These are phyloP conservation scores for Penicillium cinerascens DNA, from an alignment of 495 filamentous ascomycete genomes.

Conservation along the genomic window DNA sequence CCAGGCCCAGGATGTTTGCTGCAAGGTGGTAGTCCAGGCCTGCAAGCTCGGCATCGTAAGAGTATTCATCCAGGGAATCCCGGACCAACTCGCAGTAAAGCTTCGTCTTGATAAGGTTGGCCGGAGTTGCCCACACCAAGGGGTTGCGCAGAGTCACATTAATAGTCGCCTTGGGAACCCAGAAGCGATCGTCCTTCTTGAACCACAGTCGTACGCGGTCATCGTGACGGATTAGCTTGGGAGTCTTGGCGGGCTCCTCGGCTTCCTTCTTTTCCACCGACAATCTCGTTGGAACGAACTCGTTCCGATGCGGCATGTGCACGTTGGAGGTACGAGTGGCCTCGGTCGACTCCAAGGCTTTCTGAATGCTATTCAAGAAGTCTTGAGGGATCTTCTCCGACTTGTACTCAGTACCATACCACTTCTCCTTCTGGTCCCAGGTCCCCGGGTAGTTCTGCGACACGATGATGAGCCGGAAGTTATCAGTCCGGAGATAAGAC, in stretches of 20 bases:
- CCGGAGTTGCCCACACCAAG: constrained; percentile 70
- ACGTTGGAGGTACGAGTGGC: constrained; percentile 63
- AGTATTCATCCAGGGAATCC: constrained; percentile 89
- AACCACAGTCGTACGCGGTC: constrained; percentile 83
- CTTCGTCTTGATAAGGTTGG: constrained; percentile 69
- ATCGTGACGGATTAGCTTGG: constrained; percentile 86
- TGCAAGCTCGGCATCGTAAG: constrained; percentile 93
- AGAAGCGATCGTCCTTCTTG: constrained; percentile 98
- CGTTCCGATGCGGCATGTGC: constrained; percentile 88
- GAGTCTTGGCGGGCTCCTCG: constrained; percentile 65
- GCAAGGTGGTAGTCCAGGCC: constrained; percentile 80
- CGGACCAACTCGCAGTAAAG: constrained; percentile 85
- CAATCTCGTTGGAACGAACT: constrained; percentile 92
- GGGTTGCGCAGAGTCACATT: constrained; percentile 78
- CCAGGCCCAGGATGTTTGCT: constrained; percentile 66
- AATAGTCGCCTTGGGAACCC: constrained; percentile 92
- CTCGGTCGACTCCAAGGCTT: constrained; percentile 55
- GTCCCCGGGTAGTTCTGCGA: constrained; percentile 77
- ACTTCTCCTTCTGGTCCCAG: constrained; percentile 89
- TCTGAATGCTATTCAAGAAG: constrained; percentile 64
- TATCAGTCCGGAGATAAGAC: constrained; percentile 75
- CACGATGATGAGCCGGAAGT: constrained; percentile 79
- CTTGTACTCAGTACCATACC: constrained; percentile 96
- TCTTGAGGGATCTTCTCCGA: constrained; percentile 75
- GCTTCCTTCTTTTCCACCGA: constrained; percentile 93